Conservation (phyloP, 768 basidiomycete species). For the Rhodocollybia butyracea region DNA sequence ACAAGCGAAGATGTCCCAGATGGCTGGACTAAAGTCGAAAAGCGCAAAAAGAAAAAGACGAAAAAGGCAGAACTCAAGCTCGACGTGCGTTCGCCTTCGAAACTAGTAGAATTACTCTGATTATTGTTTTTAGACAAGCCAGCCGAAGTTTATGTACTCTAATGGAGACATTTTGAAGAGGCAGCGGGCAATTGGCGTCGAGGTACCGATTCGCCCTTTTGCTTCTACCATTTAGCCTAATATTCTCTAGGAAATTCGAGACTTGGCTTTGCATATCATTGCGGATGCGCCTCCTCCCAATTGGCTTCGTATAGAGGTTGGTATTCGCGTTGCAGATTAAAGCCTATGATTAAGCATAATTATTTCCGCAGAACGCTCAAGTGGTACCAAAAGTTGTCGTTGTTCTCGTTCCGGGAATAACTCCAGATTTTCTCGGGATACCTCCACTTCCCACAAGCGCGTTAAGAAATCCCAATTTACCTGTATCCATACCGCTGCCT, state of each 20-base stretch:
- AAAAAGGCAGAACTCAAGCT: slow-evolving; percentile 54
- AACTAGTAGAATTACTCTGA: slow-evolving; percentile 11
- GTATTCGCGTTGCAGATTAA: slow-evolving; percentile 13
- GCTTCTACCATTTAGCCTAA: not conserved
- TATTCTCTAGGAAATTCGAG: slow-evolving; percentile 72
- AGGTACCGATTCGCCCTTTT: slow-evolving; percentile 46
- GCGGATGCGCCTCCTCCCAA: slow-evolving; percentile 82
- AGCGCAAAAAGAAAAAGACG: slow-evolving; percentile 64
- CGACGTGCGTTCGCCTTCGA: slow-evolving; percentile 39
- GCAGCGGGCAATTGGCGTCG: slow-evolving; percentile 74
- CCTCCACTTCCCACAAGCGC: slow-evolving; percentile 71
- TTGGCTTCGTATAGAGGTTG: slow-evolving; percentile 84
- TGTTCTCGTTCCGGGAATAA: slow-evolving; percentile 84
- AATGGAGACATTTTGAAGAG: slow-evolving; percentile 72
- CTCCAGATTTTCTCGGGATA: slow-evolving; percentile 67
- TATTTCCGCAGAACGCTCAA: slow-evolving; percentile 55
- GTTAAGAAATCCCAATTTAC: slow-evolving; percentile 52
- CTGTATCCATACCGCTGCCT: slow-evolving; percentile 43
- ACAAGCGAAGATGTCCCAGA: slow-evolving; percentile 7
- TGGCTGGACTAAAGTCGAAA: slow-evolving; percentile 71
- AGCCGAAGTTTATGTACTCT: slow-evolving; percentile 79
- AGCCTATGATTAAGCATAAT: not conserved
- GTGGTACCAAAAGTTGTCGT: slow-evolving; percentile 76
- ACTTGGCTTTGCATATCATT: slow-evolving; percentile 77
- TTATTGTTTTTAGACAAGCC: slow-evolving; percentile 35